A percentile compares a stretch with the other conserved stretches of the same genome.
These are phyloP conservation scores for Boletus reticulatus DNA, from an alignment of 768 basidiomycete species.

Conservation along the genomic window DNA sequence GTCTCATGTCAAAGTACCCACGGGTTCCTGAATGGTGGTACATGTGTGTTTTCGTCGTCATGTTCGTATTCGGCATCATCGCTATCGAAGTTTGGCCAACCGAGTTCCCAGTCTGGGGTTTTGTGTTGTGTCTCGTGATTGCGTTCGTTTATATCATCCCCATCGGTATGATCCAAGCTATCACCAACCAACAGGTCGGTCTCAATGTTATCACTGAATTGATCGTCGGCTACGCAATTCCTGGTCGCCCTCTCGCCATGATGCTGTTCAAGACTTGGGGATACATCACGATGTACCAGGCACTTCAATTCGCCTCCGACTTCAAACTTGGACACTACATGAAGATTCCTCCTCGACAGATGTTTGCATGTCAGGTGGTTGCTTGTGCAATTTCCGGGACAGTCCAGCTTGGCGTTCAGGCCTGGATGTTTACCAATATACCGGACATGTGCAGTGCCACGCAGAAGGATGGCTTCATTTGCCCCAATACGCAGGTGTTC, in stretches of 20 bases:
- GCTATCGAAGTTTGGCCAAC: constrained; percentile 66
- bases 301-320: constrained; percentile 67
- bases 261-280: constrained; percentile 78
- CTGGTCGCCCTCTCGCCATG: constrained; percentile 70
- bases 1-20: constrained; percentile 55
- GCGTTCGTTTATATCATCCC: constrained; percentile 71
- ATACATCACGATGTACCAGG: constrained; percentile 64
- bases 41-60: constrained; percentile 38
- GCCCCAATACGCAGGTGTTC: constrained; percentile 41
- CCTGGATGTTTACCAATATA: constrained; percentile 53
- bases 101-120: constrained; percentile 42
- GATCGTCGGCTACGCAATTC: constrained; percentile 55
- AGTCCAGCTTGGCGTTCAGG: constrained; percentile 61
- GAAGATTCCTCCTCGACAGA: constrained; percentile 63
- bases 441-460: constrained; percentile 29
- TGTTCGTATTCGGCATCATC: constrained; percentile 60
- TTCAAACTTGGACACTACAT: constrained; percentile 78
- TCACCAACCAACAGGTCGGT: constrained; percentile 77
- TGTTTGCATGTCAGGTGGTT: constrained; percentile 69
- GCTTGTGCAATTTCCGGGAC: constrained; percentile 62
- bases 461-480: constrained; percentile 27
- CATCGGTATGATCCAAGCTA: constrained; percentile 72
- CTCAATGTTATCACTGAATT: constrained; percentile 71
- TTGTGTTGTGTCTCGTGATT: constrained; percentile 40
- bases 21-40: constrained; percentile 69